phyloP scores from a whole-genome alignment of 106 monocot genomes.

The Hemerocallis citrina region DNA sequence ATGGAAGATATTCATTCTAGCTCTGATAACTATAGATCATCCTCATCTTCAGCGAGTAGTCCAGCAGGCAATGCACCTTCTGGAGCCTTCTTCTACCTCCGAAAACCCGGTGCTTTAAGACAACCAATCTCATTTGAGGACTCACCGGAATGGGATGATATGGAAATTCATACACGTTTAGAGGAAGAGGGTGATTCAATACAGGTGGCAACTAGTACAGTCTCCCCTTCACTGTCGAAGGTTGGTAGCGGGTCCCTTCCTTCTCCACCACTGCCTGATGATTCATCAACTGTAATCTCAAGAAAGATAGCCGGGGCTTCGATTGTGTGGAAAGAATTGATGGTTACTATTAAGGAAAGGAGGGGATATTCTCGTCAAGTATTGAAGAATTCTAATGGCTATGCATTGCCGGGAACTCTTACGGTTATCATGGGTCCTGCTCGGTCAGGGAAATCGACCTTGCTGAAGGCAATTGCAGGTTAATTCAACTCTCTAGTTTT shows the following conservation, averaged over 20 bases:
- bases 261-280: slow-evolving; percentile 51
- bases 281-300: slow-evolving; percentile 27
- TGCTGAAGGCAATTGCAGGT: slow-evolving; percentile 91
- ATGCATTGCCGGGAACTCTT: slow-evolving; percentile 90
- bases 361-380: slow-evolving; percentile 71
- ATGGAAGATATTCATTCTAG: slow-evolving; percentile 70
- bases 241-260: slow-evolving; percentile 55
- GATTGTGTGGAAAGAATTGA: slow-evolving; percentile 89
- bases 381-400: slow-evolving; percentile 87
- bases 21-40: slow-evolving; percentile 77
- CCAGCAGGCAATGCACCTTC: slow-evolving; percentile 46
- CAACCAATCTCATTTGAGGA: slow-evolving; percentile 94
- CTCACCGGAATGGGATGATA: slow-evolving; percentile 96
- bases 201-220: slow-evolving; percentile 45
- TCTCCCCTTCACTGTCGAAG: slow-evolving; percentile 70
- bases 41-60: slow-evolving; percentile 95
- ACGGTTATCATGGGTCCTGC: slow-evolving; percentile 99
- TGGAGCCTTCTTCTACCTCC: slow-evolving; percentile 57
- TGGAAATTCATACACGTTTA: slow-evolving; percentile 20
- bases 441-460: slow-evolving; percentile 81
- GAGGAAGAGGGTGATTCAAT: slow-evolving; percentile 73
- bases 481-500: neutral
- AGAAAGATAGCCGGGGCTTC: slow-evolving; percentile 85
- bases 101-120: slow-evolving; percentile 56
- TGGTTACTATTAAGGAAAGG: slow-evolving; percentile 63